Percentiles rank a stretch among this genome's conserved stretches.
These are phyloP conservation scores for Spongispora temasekensis DNA, from an alignment of 1,284 basidiomycete species.

Conservation along the genomic window DNA sequence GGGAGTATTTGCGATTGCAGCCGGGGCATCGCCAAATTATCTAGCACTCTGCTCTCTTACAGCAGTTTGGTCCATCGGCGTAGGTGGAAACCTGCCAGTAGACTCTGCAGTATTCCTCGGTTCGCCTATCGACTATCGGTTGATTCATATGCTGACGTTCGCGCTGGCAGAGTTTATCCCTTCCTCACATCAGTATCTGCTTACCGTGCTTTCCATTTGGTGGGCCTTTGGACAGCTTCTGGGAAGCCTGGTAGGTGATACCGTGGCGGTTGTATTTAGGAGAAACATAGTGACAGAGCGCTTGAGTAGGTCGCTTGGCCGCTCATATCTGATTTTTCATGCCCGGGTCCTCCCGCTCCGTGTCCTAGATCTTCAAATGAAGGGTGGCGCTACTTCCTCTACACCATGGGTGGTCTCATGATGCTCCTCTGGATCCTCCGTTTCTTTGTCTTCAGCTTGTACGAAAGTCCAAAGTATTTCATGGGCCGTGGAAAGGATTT, in stretches of 20 bases:
- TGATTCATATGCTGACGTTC: background rate
- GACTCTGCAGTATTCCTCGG: slow-evolving; percentile 80
- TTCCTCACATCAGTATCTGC: slow-evolving; percentile 60
- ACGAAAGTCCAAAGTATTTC: slow-evolving; percentile 77
- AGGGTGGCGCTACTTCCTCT: slow-evolving; percentile 77
- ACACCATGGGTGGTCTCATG: slow-evolving; percentile 62
- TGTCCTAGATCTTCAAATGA: slow-evolving; percentile 50
- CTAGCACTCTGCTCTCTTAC: slow-evolving; percentile 53
- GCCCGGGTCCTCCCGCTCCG: slow-evolving; percentile 42
- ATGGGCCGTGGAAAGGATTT: slow-evolving; percentile 71
- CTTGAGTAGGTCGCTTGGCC: slow-evolving; percentile 59
- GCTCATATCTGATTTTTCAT: slow-evolving; percentile 63
- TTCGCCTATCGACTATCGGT: slow-evolving; percentile 31
- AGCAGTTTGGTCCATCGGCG: slow-evolving; percentile 62
- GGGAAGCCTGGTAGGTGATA: slow-evolving; percentile 57
- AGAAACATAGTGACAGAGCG: background rate
- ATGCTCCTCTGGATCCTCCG: slow-evolving; percentile 65
- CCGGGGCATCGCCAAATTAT: slow-evolving; percentile 58
- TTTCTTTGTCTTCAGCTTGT: slow-evolving; percentile 72
- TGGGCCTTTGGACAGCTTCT: slow-evolving; percentile 67
- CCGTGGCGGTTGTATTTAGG: slow-evolving; percentile 18
- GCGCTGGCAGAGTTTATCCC: slow-evolving; percentile 53
- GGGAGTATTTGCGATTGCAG: slow-evolving; percentile 64
- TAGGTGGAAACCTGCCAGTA: slow-evolving; percentile 75
- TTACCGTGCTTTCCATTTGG: slow-evolving; percentile 65